Base-by-base conservation (phyloP, 805 yeast genomes). In the Ascoidea asiatica region DNA sequence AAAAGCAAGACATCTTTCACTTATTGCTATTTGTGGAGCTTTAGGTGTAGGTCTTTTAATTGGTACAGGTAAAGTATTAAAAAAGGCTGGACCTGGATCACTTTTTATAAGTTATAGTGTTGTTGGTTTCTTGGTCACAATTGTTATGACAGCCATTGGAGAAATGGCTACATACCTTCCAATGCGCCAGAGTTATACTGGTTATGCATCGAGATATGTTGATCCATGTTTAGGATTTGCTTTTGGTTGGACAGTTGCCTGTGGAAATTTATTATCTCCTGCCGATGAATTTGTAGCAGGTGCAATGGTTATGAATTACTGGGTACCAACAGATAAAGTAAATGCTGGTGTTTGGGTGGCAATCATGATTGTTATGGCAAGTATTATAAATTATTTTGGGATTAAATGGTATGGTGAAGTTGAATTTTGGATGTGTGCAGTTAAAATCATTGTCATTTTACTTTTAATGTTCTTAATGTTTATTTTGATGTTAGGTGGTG, bases 1-100 rank as follows among this genome's bases (percentile, higher is more conserved):
- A 19, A 64, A 70, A 50, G 72, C 82, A 41, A 59, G 87, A 44
- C 87, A 80, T 55, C 69, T 79, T 50, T 70, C 77, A 45, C 76
- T 81, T 82, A 77, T 81, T 56, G 82, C 92, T 50, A 75, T 85
- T 51, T 92, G 92, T 52, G 90, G 92, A 52, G 84, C 90, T 7
- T 62, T 84, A 43, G 92, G 92, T 45, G 81, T 92, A 1, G 94
- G 89, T 56, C 67, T 84, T 46, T 65, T 84, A 51, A 79, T 84
- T 52, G 87, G 89, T 54, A 80, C 89, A 2, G 87, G 88, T 46
- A 63, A 77, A 15, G 79, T 89, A 1, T 66, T 84, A 45, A 66
- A 70, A n/a, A 58, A 69, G 11, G 87, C 85, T 13, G 95, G 95
- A 5, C 90, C 81, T 2, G 81, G 70, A 21, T 65, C 77, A 43